These are phyloP conservation scores for Leccinum olivaceopallidum DNA, from an alignment of 768 basidiomycete genomes.

Conservation along the genomic window DNA sequence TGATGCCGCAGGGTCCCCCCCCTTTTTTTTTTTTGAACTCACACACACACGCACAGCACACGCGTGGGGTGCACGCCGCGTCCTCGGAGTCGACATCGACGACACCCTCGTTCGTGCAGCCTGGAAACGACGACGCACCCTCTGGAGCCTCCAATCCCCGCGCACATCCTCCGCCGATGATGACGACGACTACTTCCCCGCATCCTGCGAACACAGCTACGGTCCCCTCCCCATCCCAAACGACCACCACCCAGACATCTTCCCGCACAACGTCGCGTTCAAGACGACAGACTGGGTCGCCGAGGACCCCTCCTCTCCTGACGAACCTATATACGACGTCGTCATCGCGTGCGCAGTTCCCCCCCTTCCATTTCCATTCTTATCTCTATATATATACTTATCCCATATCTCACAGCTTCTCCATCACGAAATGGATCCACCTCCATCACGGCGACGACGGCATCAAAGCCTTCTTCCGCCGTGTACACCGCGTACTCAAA, in stretches of 20 bases:
- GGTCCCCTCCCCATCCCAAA: constrained; percentile 70
- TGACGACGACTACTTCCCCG: constrained; percentile 64
- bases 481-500: constrained; percentile 56
- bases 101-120: constrained; percentile 70
- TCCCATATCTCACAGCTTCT: constrained; percentile 42
- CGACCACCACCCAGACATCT: constrained; percentile 37
- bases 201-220: constrained; percentile 72
- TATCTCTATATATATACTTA: neutral
- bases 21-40: neutral
- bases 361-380: neutral
- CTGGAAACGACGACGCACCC: constrained; percentile 66
- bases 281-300: constrained; percentile 74
- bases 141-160: constrained; percentile 66
- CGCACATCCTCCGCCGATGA: constrained; percentile 2
- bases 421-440: constrained; percentile 92
- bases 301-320: constrained; percentile 52
- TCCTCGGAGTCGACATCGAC: constrained; percentile 87
- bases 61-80: constrained; percentile 56
- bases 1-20: constrained; percentile 21
- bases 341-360: constrained; percentile 66
- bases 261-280: constrained; percentile 82
- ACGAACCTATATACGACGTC: constrained; percentile 68
- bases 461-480: constrained; percentile 63
- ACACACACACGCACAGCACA: constrained; percentile 49
- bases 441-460: constrained; percentile 78